Percentiles rank a stretch among this genome's conserved stretches.
Evolutionary conservation across 352 stramenopile genomes (phyloP).

Genomic region (Thalassiosira exigua): DNA sequence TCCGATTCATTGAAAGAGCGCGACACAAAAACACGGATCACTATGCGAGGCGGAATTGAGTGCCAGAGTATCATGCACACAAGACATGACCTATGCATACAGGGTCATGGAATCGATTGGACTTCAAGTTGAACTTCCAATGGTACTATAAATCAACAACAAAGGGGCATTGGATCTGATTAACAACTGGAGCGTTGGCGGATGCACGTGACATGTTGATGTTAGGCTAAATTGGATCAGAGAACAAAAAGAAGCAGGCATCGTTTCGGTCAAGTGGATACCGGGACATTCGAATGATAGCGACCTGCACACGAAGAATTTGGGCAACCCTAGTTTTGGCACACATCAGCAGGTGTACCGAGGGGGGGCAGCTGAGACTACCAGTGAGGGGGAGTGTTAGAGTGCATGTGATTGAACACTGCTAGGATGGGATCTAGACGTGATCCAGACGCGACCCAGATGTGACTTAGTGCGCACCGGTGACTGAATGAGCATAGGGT

Average conservation of each 20-base stretch:
- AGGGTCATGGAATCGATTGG: slow-evolving; percentile 45
- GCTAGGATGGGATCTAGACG: too few relatives aligned
- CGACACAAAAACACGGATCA: slow-evolving; percentile 35
- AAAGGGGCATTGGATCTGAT: slow-evolving; percentile 58
- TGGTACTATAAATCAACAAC: slow-evolving; percentile 64
- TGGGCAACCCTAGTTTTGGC: slow-evolving; percentile 7
- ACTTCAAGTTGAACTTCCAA: slow-evolving; percentile 53
- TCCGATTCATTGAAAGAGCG: slow-evolving; percentile 21
- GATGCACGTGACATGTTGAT: slow-evolving; percentile 51
- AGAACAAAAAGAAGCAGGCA: slow-evolving; percentile 53
- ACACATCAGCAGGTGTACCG: slow-evolving; percentile 8
- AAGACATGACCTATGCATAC: slow-evolving; percentile 63
- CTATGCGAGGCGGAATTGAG: slow-evolving; percentile 59
- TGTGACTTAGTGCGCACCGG: too few relatives aligned
- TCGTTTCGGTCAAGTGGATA: slow-evolving; percentile 34
- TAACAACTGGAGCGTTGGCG: slow-evolving; percentile 47
- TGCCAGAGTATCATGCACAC: slow-evolving; percentile 27
- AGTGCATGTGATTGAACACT: too few relatives aligned
- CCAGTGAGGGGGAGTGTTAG: slow-evolving; percentile 3
- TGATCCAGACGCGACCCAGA: too few relatives aligned
- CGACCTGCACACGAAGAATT: slow-evolving; percentile 65
- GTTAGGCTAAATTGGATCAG: slow-evolving; percentile 41
- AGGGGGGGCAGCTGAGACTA: neutral
- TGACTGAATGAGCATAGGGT: too few relatives aligned
- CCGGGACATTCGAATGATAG: slow-evolving; percentile 29